A percentile compares a stretch with the other conserved stretches of the same genome.
These are phyloP conservation scores for Ambrosia hybrid DNA, from an alignment of 140 eudicot genomes.

Conservation along the genomic window DNA sequence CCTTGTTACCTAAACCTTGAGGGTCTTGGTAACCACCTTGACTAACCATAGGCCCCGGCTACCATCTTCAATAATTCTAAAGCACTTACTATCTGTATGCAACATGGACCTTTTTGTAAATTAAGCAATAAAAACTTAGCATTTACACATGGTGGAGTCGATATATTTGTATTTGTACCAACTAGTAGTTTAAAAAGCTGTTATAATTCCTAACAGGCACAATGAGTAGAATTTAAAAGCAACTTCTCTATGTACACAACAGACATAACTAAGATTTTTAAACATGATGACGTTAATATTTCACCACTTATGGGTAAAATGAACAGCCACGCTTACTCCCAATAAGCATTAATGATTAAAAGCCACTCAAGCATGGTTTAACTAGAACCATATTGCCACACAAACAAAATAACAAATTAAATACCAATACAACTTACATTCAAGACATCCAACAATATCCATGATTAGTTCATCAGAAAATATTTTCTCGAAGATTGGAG, in stretches of 20 bases:
- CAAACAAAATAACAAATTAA: background rate
- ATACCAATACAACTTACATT: constrained; percentile 55
- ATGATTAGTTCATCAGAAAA: constrained; percentile 79
- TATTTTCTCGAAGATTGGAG: constrained; percentile 74
- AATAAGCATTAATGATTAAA: constrained; percentile 7
- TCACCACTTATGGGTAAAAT: background rate
- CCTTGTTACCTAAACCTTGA: too few species aligned
- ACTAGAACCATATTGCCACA: constrained; percentile 15
- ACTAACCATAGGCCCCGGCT: too few species aligned
- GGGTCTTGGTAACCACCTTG: too few species aligned
- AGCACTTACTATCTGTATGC: too few species aligned
- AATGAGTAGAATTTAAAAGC: too few species aligned
- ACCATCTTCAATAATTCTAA: too few species aligned
- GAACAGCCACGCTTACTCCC: background rate
- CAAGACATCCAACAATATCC: constrained; percentile 87
- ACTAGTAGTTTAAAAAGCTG: too few species aligned
- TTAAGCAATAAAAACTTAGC: too few species aligned
- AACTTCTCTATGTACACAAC: background rate
- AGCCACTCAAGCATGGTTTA: background rate
- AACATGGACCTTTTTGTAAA: too few species aligned
- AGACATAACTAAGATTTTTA: background rate
- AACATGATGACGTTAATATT: background rate
- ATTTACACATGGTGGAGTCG: too few species aligned
- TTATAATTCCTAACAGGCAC: too few species aligned
- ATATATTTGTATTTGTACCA: too few species aligned